phyloP scores from a whole-genome alignment of 768 basidiomycete genomes.

The Daedaleopsis sinensis region DNA sequence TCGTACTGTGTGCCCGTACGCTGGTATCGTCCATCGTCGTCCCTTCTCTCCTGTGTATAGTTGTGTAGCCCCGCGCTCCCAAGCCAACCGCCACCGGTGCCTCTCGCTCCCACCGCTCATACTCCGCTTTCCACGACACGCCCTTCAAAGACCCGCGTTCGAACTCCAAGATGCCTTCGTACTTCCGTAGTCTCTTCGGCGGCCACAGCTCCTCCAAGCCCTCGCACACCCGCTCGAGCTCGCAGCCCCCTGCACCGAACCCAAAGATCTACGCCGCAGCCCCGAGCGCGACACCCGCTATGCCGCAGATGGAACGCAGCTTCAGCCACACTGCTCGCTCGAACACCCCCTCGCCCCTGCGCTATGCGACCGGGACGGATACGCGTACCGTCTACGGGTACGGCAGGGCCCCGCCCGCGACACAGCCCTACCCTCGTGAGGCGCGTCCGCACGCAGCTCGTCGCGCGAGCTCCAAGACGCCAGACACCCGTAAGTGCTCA shows the following conservation, averaged over 20 bases:
- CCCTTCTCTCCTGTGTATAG: conserved; percentile 14
- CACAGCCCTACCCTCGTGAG: conserved; percentile 29
- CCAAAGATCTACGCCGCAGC: conserved; percentile 26
- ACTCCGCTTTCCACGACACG: background rate
- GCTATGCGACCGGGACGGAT: conserved; percentile 32
- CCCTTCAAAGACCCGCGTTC: conserved; percentile 4
- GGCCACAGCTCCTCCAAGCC: conserved; percentile 39
- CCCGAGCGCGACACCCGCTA: conserved; percentile 18
- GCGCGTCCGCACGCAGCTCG: conserved; percentile 42
- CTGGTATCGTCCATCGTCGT: conserved; percentile 7
- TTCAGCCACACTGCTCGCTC: conserved; percentile 46
- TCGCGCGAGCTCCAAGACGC: conserved; percentile 46
- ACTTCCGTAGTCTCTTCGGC: conserved; percentile 52
- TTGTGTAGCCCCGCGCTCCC: conserved; percentile 4
- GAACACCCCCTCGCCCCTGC: conserved; percentile 39
- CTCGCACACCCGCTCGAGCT: conserved; percentile 44
- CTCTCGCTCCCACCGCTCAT: conserved; percentile 3
- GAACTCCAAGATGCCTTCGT: conserved; percentile 45
- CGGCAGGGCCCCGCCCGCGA: conserved; percentile 35
- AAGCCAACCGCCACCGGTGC: background rate
- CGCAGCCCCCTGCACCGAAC: conserved; percentile 27
- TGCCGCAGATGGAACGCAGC: conserved; percentile 36
- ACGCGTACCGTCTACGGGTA: conserved; percentile 32
- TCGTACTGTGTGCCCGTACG: background rate
- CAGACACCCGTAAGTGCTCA: conserved; percentile 45